Base-by-base conservation (phyloP, 1,139 yeast species). In the Taphrina communis region DNA sequence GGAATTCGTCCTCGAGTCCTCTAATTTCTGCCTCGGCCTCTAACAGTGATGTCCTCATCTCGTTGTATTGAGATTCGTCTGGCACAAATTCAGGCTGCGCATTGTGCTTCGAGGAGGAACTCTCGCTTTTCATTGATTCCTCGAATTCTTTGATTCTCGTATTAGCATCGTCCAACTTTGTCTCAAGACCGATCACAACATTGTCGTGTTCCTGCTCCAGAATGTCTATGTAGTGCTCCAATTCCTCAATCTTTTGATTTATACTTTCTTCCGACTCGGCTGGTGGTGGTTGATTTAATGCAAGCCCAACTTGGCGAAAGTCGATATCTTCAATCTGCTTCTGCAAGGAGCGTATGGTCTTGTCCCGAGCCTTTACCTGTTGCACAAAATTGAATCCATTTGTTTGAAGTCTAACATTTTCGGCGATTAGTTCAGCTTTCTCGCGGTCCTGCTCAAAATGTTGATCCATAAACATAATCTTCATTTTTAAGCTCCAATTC, bases 371-470 rank as follows among this genome's bases (percentile, higher is more conserved):
- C 31, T 44, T 58, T 21, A 58, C 62, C 46, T 58, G 62, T 42
- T 58, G 59, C 12, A 63, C 67, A 8, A 63, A 50, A 46, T 63
- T 57, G 35, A 38, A 53, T 2, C 61, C 67, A 36, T 53, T 63
- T 46, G 67, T 63, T 6, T 57, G 53, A 12, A 63, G 61, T 1
- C 56, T 56, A 39, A 63, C 67, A 63, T 46, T 63, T 25, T 63
- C 67, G 7, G 59, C 59, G 46, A 56, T 56, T 31, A 63, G 38
- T 21, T 56, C 67, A 11, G 67, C 55, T 39, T 63, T 63, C 17
- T 63, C 67, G 12, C 52, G 60, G 25, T 63, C 67, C 44, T 53
- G 61, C 56, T 63, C 67, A 14, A 63, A 63, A 38, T 63, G 67
- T 38, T 57, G 60, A 19, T 63, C 67, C 61, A 63, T 56, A 31